Conservation (phyloP, 352 stramenopile genomes). For the Peronospora destructor region DNA sequence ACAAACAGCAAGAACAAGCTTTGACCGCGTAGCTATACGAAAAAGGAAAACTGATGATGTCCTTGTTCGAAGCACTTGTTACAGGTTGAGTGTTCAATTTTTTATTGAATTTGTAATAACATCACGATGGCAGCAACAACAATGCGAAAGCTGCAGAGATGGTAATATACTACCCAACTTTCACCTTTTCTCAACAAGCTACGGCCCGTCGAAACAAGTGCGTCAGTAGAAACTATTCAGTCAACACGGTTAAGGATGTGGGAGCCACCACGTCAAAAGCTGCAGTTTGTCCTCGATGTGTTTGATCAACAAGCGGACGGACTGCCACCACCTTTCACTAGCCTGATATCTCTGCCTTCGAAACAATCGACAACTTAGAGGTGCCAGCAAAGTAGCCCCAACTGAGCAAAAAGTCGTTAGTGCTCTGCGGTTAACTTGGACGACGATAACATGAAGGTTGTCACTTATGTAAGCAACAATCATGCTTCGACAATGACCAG, state of each 20-base stretch:
- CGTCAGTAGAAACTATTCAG: slow-evolving; percentile 7
- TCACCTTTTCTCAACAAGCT: not conserved
- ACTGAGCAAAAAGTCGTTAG: too few species aligned
- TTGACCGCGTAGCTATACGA: not conserved
- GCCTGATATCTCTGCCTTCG: too few species aligned
- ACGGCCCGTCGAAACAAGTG: not conserved
- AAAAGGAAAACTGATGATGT: not conserved
- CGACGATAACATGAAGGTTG: too few species aligned
- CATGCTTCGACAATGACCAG: too few species aligned
- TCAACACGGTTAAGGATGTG: too few species aligned
- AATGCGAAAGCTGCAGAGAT: not conserved
- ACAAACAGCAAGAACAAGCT: not conserved
- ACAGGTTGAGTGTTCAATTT: not conserved
- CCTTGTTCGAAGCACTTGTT: not conserved
- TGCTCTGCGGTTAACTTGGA: too few species aligned
- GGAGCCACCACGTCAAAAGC: too few species aligned
- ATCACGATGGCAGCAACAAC: not conserved
- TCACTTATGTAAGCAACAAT: too few species aligned
- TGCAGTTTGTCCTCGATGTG: slow-evolving; percentile 20
- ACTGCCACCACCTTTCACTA: too few species aligned
- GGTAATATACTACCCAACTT: not conserved
- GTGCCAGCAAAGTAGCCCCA: too few species aligned
- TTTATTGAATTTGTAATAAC: not conserved
- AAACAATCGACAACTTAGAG: too few species aligned
- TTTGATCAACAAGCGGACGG: slow-evolving; percentile 7